Percentiles rank a stretch among this genome's conserved stretches.
Evolutionary conservation across 331 rosid species (phyloP).

Genomic region (Spiraea crenata): DNA sequence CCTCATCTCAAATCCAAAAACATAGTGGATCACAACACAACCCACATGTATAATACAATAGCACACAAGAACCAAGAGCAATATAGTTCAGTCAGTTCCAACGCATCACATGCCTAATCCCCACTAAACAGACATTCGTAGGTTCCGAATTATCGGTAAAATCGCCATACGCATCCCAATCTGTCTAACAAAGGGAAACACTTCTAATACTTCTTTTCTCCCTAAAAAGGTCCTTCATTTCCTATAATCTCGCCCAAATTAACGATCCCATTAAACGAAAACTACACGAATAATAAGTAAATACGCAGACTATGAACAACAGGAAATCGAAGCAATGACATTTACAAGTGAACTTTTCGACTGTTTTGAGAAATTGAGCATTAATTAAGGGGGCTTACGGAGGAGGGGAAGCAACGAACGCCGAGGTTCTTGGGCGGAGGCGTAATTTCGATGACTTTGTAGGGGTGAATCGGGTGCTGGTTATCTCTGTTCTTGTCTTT

Average conservation of each 20-base stretch:
- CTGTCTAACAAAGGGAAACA: conserved; percentile 3
- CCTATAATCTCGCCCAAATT: not conserved
- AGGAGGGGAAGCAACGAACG: conserved; percentile 79
- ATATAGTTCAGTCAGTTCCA: not conserved
- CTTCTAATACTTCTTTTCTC: not conserved
- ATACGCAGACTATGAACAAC: too few species aligned
- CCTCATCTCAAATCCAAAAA: not conserved
- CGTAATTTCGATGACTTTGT: conserved; percentile 83
- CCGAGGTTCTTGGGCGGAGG: conserved; percentile 96
- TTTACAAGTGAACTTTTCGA: not conserved
- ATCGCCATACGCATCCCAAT: not conserved
- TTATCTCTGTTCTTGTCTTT: conserved; percentile 62
- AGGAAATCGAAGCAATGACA: not conserved
- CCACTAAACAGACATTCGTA: not conserved
- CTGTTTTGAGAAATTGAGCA: not conserved
- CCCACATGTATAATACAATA: not conserved
- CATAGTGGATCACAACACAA: conserved; percentile 6
- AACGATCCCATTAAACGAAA: not conserved
- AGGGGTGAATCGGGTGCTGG: conserved; percentile 37
- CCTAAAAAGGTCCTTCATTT: too few species aligned
- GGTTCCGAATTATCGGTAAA: not conserved
- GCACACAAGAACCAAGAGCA: not conserved
- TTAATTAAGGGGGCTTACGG: conserved; percentile 44
- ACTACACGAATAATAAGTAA: not conserved
- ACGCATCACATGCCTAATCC: not conserved